phyloP scores from a whole-genome alignment of 192 early-diverging fungal genomes.

The Dimargaris xerosporica region DNA sequence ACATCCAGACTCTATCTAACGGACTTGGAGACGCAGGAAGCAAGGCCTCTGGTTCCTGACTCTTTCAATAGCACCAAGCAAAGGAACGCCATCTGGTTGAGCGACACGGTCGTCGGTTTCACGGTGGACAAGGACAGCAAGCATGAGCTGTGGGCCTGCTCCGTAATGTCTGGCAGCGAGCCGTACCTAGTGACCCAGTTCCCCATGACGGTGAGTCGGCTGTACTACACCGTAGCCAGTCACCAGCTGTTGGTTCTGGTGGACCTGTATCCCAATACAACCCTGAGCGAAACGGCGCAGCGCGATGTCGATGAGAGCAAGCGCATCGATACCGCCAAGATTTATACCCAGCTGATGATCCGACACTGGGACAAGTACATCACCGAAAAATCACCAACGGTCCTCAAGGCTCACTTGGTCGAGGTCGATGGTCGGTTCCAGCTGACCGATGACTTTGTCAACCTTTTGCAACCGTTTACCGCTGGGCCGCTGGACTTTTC shows the following conservation, averaged over 20 bases:
- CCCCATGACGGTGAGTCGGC: slow-evolving; percentile 14
- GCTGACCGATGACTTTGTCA: slow-evolving; percentile 31
- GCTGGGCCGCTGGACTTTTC: slow-evolving; percentile 34
- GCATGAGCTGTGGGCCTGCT: no score
- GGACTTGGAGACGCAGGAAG: no score
- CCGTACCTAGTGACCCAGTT: slow-evolving; percentile 1
- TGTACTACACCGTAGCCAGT: slow-evolving; percentile 8
- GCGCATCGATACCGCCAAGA: slow-evolving; percentile 40
- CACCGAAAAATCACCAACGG: slow-evolving; percentile 41
- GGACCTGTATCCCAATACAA: slow-evolving; percentile 15
- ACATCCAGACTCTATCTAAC: no score
- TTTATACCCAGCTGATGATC: slow-evolving; percentile 58
- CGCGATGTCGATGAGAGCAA: slow-evolving; percentile 28
- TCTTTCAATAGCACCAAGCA: no score
- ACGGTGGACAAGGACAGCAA: no score
- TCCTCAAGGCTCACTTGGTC: slow-evolving; percentile 34
- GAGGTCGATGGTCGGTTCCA: slow-evolving; percentile 13
- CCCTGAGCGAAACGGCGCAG: slow-evolving; percentile 36
- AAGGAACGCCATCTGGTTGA: no score
- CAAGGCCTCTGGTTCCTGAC: no score
- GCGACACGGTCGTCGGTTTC: no score
- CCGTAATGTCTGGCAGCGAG: no score
- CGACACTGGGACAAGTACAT: slow-evolving; percentile 67
- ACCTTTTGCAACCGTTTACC: slow-evolving; percentile 31
- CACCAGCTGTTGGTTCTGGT: slow-evolving; percentile 15